Evolutionary conservation across 23 red algal genomes (phyloP), one percentile per base, ranked within the genome.

Genomic region (Gracilariopsis chorda): DNA sequence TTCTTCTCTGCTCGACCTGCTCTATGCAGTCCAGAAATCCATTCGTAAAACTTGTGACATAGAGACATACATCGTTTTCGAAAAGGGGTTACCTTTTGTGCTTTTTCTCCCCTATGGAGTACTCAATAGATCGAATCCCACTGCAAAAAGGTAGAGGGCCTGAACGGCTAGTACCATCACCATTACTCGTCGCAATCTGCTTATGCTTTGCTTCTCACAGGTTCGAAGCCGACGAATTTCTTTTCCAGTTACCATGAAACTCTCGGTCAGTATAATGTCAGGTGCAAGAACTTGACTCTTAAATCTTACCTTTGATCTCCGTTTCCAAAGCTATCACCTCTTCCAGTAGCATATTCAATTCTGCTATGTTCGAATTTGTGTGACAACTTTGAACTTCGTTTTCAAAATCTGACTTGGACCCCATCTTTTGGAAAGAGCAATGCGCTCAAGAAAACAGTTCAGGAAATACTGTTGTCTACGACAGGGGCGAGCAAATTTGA

Each of bases 251-350:
- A 30, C 7, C 11, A 11, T 29, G 7, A 19, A 19, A 8, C 10
- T 11, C 25, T 19, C 25, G 9, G 58, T 29, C 34, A 63, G 9
- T 23, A 30, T 19, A 17, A 34, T 12, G 67, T 39, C 0, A 39
- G 35, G 67, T 68, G 35, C n/a, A n/a, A n/a, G n/a, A n/a, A n/a
- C n/a, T n/a, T n/a, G n/a, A n/a, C n/a, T 12, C 10, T 10, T 11
- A 35, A 19, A 39, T 10, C 62, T 0, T 86, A 86, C 82, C 82
- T 71, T 86, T 86, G 23, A 86, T 61, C 55, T 86, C 62, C 7
- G 82, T 43, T 86, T 86, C 57, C 24, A 86, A 27, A 13, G 82
- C 82, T 16, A 86, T 73, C 2, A 65, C 63, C 41, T 86, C 82
- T 37, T 86, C 82, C 3, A 86, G 29, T 65, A 86, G 25, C 3